phyloP scores from a whole-genome alignment of 768 basidiomycete genomes.

The Mycena metata region DNA sequence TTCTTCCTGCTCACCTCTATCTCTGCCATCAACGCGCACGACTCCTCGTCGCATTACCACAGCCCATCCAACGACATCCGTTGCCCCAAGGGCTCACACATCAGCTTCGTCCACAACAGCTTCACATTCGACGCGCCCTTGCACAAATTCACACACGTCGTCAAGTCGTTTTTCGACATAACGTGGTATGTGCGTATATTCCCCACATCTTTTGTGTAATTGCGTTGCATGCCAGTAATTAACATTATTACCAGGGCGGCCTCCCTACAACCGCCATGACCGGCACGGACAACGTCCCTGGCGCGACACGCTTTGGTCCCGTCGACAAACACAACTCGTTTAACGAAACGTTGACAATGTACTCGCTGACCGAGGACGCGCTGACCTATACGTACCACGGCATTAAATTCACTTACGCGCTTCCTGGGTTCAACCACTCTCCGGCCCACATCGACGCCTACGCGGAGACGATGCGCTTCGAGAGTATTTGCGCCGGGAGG shows the following conservation, averaged over 20 bases:
- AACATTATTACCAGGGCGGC: not conserved
- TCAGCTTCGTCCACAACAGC: constrained; percentile 31
- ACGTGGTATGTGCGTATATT: constrained; percentile 32
- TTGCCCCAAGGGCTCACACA: not conserved
- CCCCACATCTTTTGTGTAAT: no score
- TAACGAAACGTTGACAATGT: no score
- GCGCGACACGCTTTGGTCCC: not conserved
- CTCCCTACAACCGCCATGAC: not conserved
- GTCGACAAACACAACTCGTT: not conserved
- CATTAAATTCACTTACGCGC: not conserved
- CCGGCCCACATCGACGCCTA: not conserved
- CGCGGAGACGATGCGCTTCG: constrained; percentile 1
- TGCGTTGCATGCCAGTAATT: no score
- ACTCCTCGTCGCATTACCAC: no score
- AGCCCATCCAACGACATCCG: constrained; percentile 6
- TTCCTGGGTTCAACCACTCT: not conserved
- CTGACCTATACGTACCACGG: not conserved
- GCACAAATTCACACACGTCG: constrained; percentile 20
- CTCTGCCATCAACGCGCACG: not conserved
- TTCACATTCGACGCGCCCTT: constrained; percentile 26
- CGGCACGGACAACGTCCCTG: not conserved
- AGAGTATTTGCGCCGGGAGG: not conserved
- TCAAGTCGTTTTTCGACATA: constrained; percentile 28
- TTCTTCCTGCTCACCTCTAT: not conserved
- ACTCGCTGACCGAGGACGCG: not conserved